Conservation (phyloP, 2,329 filamentous ascomycete genomes). For the Pezicula rhizophila region DNA sequence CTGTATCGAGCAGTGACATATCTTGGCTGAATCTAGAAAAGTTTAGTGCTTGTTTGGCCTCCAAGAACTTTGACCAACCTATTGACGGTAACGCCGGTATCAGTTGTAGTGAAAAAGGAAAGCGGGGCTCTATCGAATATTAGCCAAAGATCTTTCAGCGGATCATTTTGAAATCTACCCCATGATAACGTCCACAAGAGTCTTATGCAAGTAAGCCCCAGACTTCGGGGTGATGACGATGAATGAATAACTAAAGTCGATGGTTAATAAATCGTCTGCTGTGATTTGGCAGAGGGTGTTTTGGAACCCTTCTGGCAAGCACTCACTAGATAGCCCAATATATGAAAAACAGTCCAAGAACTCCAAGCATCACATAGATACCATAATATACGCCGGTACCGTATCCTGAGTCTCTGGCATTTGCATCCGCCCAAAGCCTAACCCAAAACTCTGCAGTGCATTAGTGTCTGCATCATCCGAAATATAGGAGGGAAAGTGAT, state of each 20-base stretch:
- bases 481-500: no score
- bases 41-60: no score
- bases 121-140: slow-evolving; percentile 9
- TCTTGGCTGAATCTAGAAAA: slow-evolving; percentile 11
- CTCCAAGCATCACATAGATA: slow-evolving; percentile 9
- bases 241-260: no score
- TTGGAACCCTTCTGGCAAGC: no score
- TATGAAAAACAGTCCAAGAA: neutral
- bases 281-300: no score
- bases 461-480: no score
- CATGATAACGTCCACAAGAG: slow-evolving; percentile 3
- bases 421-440: slow-evolving; percentile 24
- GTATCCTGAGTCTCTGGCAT: slow-evolving; percentile 10
- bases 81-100: slow-evolving; percentile 8
- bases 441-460: slow-evolving; percentile 20
- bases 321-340: neutral
- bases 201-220: no score
- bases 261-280: no score
- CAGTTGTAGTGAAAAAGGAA: slow-evolving; percentile 7
- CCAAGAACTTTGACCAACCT: slow-evolving; percentile 1
- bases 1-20: slow-evolving; percentile 10
- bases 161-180: neutral
- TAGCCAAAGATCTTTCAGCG: no score
- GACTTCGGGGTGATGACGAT: no score
- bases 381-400: slow-evolving; percentile 13